Percentiles rank a stretch among this genome's conserved stretches.
Evolutionary conservation across 805 yeast genomes (phyloP).

Genomic region (Lipomyces mesembrius): DNA sequence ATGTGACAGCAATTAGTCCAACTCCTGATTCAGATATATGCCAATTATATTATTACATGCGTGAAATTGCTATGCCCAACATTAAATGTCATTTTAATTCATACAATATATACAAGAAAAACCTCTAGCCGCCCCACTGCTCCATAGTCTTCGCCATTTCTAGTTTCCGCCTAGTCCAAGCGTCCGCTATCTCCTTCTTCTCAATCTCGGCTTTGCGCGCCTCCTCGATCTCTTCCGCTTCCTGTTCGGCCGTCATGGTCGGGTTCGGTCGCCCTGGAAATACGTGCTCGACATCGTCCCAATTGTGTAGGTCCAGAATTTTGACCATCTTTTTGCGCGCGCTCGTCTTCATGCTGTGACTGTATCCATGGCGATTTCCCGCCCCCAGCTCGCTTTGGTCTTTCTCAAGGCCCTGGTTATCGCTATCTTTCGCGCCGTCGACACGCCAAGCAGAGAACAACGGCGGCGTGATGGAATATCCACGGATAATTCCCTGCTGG

Average conservation of each 20-base stretch:
- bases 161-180: neutral
- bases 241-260: neutral
- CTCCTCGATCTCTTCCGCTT: slow-evolving; percentile 9
- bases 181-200: slow-evolving; percentile 1
- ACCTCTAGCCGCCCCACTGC: slow-evolving; percentile 9
- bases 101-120: neutral
- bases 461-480: slow-evolving; percentile 23
- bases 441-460: slow-evolving; percentile 25
- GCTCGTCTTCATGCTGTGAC: slow-evolving; percentile 19
- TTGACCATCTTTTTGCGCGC: slow-evolving; percentile 17
- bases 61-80: neutral
- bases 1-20: no score
- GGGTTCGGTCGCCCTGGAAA: slow-evolving; percentile 7
- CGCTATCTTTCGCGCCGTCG: slow-evolving; percentile 26
- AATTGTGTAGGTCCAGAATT: slow-evolving; percentile 4
- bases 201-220: slow-evolving; percentile 1
- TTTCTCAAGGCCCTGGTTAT: slow-evolving; percentile 10
- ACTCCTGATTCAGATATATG: neutral
- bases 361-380: slow-evolving; percentile 13
- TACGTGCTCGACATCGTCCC: slow-evolving; percentile 10
- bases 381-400: neutral
- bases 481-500: slow-evolving; percentile 20
- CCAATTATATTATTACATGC: neutral
- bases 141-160: slow-evolving; percentile 10
- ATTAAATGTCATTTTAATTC: neutral